A percentile compares a stretch with the other conserved stretches of the same genome.
Conservation (phyloP, 192 early-diverging fungal genomes). For the Linnemannia exigua region DNA sequence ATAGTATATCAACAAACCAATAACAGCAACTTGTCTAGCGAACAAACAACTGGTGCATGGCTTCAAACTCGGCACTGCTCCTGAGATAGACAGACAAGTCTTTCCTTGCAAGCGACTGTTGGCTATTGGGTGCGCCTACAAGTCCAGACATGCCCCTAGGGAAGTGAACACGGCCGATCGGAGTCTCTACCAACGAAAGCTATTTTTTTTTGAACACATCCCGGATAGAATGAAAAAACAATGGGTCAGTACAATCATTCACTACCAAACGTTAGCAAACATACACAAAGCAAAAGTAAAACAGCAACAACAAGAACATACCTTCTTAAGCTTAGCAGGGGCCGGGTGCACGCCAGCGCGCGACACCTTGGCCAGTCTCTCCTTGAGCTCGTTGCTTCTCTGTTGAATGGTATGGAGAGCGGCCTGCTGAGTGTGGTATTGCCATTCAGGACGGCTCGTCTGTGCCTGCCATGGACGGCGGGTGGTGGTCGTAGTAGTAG, state of each 20-base stretch:
- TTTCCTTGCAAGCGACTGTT: constrained; percentile 19
- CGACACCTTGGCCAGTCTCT: constrained; percentile 46
- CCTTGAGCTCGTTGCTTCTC: constrained; percentile 65
- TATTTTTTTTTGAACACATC: not conserved
- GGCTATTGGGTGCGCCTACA: constrained; percentile 30
- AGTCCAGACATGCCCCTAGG: constrained; percentile 39
- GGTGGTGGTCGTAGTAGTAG: constrained; percentile 6
- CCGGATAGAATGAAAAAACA: constrained; percentile 6
- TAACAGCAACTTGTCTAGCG: constrained; percentile 10
- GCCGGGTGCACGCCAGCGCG: constrained; percentile 13
- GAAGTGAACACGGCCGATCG: constrained; percentile 44
- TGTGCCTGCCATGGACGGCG: constrained; percentile 64
- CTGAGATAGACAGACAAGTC: constrained; percentile 47
- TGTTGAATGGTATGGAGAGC: constrained; percentile 66
- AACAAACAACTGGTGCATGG: constrained; percentile 56
- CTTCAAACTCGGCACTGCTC: constrained; percentile 48
- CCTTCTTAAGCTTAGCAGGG: constrained; percentile 47
- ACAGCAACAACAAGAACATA: constrained; percentile 4
- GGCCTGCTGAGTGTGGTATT: constrained; percentile 69
- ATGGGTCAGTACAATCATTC: not conserved
- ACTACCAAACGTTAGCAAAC: not conserved
- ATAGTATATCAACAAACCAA: not conserved
- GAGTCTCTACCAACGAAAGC: constrained; percentile 43
- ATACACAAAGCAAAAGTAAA: not conserved
- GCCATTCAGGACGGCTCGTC: constrained; percentile 62